phyloP scores from a whole-genome alignment of 768 basidiomycete species.

The Cyclocybe aegerita region DNA sequence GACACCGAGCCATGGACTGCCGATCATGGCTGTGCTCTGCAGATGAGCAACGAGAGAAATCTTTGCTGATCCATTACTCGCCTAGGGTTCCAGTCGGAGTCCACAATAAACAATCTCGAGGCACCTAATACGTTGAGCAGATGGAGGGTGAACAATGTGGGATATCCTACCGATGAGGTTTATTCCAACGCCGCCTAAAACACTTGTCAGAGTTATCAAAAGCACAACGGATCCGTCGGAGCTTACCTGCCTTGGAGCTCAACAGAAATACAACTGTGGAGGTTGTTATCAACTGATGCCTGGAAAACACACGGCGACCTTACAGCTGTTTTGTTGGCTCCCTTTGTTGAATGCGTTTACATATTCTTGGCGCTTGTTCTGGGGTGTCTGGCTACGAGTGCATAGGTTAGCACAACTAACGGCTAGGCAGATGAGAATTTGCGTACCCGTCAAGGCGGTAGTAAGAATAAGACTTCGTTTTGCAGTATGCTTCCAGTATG shows the following conservation, averaged over 20 bases:
- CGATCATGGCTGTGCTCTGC: slow-evolving; percentile 67
- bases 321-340: slow-evolving; percentile 70
- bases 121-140: slow-evolving; percentile 39
- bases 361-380: slow-evolving; percentile 77
- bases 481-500: slow-evolving; percentile 85
- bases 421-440: neutral
- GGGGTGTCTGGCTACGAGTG: slow-evolving; percentile 63
- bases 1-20: slow-evolving; percentile 97
- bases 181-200: slow-evolving; percentile 83
- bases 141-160: neutral
- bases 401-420: neutral
- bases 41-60: neutral
- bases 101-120: slow-evolving; percentile 82
- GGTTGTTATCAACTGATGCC: neutral
- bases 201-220: neutral
- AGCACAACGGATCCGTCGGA: neutral
- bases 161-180: slow-evolving; percentile 72
- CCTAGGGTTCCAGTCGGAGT: slow-evolving; percentile 96
- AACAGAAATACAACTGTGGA: slow-evolving; percentile 81
- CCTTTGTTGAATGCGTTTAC: slow-evolving; percentile 89
- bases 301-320: slow-evolving; percentile 21
- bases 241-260: slow-evolving; percentile 80
- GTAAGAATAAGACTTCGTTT: slow-evolving; percentile 71
- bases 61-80: slow-evolving; percentile 18
- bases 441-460: slow-evolving; percentile 85